Percentiles rank a stretch among this genome's conserved stretches.
Evolutionary conservation across 495 filamentous ascomycete genomes (phyloP).

Genomic region (Trypethelium eluteriae): DNA sequence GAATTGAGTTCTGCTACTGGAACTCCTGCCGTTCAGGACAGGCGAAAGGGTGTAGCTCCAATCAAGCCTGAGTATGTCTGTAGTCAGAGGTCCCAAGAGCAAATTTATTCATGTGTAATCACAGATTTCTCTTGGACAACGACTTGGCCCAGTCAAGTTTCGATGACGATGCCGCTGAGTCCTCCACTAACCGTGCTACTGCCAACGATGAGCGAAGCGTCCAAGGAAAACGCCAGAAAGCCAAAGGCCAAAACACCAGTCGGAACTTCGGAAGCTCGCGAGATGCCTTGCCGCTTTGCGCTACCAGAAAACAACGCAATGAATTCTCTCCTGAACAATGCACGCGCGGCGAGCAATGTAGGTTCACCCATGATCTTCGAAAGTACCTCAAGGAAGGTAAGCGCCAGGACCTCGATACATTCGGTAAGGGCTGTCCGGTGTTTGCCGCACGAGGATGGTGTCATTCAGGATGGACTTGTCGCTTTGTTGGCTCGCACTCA

Average conservation of each 20-base stretch:
- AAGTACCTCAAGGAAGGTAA: constrained; percentile 78
- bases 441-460: constrained; percentile 71
- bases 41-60: constrained; percentile 62
- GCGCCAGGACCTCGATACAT: constrained; percentile 64
- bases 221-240: constrained; percentile 47
- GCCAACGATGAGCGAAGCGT: constrained; percentile 31
- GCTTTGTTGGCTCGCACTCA: constrained; percentile 75
- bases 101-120: neutral
- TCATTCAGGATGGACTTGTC: constrained; percentile 81
- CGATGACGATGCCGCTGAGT: constrained; percentile 37
- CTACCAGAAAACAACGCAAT: constrained; percentile 52
- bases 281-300: constrained; percentile 72
- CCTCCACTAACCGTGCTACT: constrained; percentile 28
- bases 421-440: constrained; percentile 69
- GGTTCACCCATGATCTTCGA: constrained; percentile 70
- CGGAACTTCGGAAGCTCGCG: constrained; percentile 75
- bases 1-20: constrained; percentile 12
- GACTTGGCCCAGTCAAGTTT: constrained; percentile 9
- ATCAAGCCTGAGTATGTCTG: constrained; percentile 73
- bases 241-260: constrained; percentile 75
- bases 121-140: constrained; percentile 7
- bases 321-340: constrained; percentile 73
- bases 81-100: constrained; percentile 13
- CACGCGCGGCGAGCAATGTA: constrained; percentile 67
- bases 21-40: constrained; percentile 25